Base-by-base conservation (phyloP, 768 basidiomycete genomes). In the Auricularia sp. region DNA sequence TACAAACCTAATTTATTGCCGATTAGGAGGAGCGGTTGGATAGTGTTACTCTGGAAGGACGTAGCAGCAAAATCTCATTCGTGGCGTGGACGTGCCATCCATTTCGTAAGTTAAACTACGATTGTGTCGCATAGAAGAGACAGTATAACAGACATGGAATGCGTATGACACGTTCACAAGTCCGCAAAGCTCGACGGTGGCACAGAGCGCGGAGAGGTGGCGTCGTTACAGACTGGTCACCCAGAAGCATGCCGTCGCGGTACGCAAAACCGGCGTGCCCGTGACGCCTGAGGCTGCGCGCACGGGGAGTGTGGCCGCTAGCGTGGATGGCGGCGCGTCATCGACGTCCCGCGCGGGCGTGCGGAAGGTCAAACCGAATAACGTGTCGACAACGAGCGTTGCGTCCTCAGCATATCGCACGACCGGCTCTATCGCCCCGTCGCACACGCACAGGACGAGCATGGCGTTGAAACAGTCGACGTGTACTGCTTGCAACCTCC, bases 381-480 rank as follows among this genome's bases (percentile, higher is more conserved):
- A 75, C 70, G 14, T 73, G 71, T 5, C 39, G 7, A 39, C 39
- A 1, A 39, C 39, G 13, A 79, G 78, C 65, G 78, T 79, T 21
- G 73, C 68, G 29, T 76, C 77, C 10, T 74, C 76, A 2, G 76
- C 80, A 2, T 85, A 81, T 71, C 78, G 78, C 65, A 82, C 81
- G 3, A 79, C 82, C 5, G 70, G 2, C n/a, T 54, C 29, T 18
- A 54, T 18, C 3, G 51, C 51, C 8, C 51, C n/a, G 51, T 18
- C 69, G 8, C 77, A 73, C 36, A 70, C 70, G 16, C 71, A 73
- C 16, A 70, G 70, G 21, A 65, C 67, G 13, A 77, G 77, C 3
- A 68, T 71, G 1, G 72, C 75, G 8, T 76, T 77, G 8, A 72
- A 39, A 39, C 39, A 39, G 39, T 39, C 72, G 14, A 66, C 72